Conservation (phyloP, 73 alveolate genomes). For the Durusdinium trenchii region DNA sequence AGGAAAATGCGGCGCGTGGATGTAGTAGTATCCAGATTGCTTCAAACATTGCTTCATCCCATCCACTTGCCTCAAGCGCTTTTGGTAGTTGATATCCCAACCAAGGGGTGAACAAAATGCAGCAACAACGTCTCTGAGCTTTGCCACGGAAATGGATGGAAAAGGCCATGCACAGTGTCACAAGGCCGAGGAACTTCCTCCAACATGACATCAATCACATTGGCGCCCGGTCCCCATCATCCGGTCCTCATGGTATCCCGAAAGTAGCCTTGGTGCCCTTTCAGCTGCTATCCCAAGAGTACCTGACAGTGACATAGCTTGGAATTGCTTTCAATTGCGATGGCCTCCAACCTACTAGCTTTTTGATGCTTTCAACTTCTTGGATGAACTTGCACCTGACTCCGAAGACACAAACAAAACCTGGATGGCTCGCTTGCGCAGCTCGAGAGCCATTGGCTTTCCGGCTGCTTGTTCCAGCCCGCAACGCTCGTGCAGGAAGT, state of each 20-base stretch:
- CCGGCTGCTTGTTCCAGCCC: conserved; percentile 71
- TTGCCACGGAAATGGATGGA: conserved; percentile 40
- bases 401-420: too few relatives aligned
- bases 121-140: background rate
- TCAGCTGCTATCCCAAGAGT: background rate
- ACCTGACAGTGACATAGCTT: background rate
- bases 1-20: conserved; percentile 31
- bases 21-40: conserved; percentile 78
- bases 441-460: conserved; percentile 48
- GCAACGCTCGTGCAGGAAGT: conserved; percentile 35
- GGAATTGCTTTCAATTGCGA: background rate
- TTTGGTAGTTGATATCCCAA: background rate
- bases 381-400: background rate
- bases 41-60: background rate
- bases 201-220: background rate
- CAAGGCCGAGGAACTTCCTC: conserved; percentile 78
- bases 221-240: background rate
- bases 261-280: conserved; percentile 9
- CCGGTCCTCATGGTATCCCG: conserved; percentile 37
- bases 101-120: background rate
- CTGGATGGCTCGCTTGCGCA: conserved; percentile 29
- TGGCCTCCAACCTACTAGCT: background rate
- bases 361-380: background rate
- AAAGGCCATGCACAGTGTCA: conserved; percentile 71
- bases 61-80: conserved; percentile 34